A percentile compares a stretch with the other conserved stretches of the same genome.
Conservation (phyloP, 2,329 filamentous ascomycete species). For the Arthroderma uncinatum region DNA sequence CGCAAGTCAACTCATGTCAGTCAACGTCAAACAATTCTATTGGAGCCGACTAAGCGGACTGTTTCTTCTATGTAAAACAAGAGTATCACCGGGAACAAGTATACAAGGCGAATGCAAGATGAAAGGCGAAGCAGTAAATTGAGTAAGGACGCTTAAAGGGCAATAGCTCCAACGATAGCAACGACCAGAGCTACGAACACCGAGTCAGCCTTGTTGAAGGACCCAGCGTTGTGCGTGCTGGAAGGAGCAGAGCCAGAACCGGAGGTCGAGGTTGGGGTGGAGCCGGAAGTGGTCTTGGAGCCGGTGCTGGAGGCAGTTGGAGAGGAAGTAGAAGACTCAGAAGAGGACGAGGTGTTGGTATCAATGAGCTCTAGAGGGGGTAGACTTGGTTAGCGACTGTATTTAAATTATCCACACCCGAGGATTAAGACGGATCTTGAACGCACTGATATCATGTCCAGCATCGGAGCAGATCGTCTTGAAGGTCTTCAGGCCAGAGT, state of each 20-base stretch:
- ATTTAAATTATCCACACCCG: too few species aligned
- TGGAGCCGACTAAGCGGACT: not conserved
- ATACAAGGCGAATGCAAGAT: not conserved
- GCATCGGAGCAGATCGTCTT: slow-evolving; percentile 29
- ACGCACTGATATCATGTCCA: slow-evolving; percentile 34
- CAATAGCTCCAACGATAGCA: slow-evolving; percentile 32
- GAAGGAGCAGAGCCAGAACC: slow-evolving; percentile 13
- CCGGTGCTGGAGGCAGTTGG: slow-evolving; percentile 8
- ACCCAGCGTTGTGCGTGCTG: slow-evolving; percentile 19
- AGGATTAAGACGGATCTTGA: not conserved
- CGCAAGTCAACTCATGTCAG: too few species aligned
- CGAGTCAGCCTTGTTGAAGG: slow-evolving; percentile 26
- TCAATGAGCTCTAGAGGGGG: slow-evolving; percentile 3
- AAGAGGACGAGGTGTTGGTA: slow-evolving; percentile 2
- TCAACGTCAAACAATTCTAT: not conserved
- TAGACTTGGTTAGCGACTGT: too few species aligned
- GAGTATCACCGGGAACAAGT: not conserved
- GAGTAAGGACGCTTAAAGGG: slow-evolving; percentile 21
- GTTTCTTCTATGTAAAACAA: not conserved
- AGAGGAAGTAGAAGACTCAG: not conserved
- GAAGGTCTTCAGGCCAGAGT: slow-evolving; percentile 31
- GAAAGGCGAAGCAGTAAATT: not conserved
- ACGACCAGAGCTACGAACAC: slow-evolving; percentile 30
- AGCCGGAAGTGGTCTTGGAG: slow-evolving; percentile 19
- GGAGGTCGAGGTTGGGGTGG: slow-evolving; percentile 16